Evolutionary conservation across 164 flowering plant species (phyloP).

Genomic region (Tetracentron sinense): DNA sequence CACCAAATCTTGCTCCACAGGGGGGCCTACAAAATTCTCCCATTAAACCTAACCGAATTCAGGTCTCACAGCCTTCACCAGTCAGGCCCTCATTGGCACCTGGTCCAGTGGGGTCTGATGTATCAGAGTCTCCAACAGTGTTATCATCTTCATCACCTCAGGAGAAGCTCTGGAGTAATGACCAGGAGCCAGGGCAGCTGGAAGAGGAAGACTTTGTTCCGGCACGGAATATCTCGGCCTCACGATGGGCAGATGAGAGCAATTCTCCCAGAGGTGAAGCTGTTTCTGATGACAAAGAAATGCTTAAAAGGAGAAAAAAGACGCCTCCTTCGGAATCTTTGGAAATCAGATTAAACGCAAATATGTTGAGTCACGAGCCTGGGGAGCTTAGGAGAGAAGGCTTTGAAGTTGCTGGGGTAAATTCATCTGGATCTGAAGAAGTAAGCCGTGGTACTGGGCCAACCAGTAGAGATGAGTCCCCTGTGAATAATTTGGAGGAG

Average conservation of each 20-base stretch:
- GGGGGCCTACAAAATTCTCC: conserved; percentile 8
- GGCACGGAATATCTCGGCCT: conserved; percentile 29
- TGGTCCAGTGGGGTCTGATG: conserved; percentile 10
- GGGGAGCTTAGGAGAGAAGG: conserved; percentile 33
- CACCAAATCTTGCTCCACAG: conserved; percentile 1
- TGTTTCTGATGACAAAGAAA: conserved; percentile 13
- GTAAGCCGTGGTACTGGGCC: background rate
- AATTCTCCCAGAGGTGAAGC: conserved; percentile 18
- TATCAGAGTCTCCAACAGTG: conserved; percentile 5
- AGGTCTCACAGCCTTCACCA: background rate
- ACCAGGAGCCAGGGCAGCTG: conserved; percentile 19
- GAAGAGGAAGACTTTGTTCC: conserved; percentile 32
- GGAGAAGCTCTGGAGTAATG: conserved; percentile 13
- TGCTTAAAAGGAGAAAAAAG: conserved; percentile 11
- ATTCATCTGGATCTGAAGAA: conserved; percentile 24
- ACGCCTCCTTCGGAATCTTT: background rate
- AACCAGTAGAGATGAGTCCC: conserved; percentile 18
- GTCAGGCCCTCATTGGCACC: background rate
- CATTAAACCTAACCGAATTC: background rate
- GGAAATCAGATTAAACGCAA: conserved; percentile 1
- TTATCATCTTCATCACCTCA: conserved; percentile 9
- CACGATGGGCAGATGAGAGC: conserved; percentile 59
- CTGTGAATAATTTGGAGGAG: conserved; percentile 17
- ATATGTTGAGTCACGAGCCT: conserved; percentile 31
- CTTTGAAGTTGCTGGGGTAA: conserved; percentile 18